Conservation (phyloP, 2,329 filamentous ascomycete genomes). For the Magnaporthiopsis incrustans region DNA sequence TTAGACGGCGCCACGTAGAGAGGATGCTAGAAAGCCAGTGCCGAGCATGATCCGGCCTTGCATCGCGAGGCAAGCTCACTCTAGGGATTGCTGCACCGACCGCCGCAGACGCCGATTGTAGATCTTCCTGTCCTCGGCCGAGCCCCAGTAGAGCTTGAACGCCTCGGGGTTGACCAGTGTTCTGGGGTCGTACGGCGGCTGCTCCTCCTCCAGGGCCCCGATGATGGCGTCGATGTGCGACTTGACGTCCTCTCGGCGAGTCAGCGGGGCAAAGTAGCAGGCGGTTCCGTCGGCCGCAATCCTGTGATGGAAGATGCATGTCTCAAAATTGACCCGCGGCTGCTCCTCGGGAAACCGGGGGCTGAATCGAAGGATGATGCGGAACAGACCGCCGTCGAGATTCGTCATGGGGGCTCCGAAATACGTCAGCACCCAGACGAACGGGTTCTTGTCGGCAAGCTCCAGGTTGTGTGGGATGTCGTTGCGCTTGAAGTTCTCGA, state of each 20-base stretch:
- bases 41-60: background rate
- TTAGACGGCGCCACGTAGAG: background rate
- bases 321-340: constrained; percentile 74
- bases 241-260: constrained; percentile 64
- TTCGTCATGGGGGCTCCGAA: constrained; percentile 91
- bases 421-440: constrained; percentile 81
- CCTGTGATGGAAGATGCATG: constrained; percentile 78
- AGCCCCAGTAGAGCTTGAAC: constrained; percentile 79
- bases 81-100: constrained; percentile 63
- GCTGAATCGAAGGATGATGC: constrained; percentile 71
- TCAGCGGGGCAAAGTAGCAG: constrained; percentile 64
- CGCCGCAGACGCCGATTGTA: constrained; percentile 78
- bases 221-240: constrained; percentile 82
- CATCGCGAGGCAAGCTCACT: constrained; percentile 34
- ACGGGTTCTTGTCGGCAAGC: constrained; percentile 75
- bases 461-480: constrained; percentile 68
- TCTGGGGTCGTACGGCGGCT: constrained; percentile 81
- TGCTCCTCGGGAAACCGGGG: constrained; percentile 82
- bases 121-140: constrained; percentile 66
- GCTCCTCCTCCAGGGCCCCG: constrained; percentile 75
- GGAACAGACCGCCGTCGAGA: constrained; percentile 84
- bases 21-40: background rate
- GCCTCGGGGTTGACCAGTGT: constrained; percentile 83
- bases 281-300: constrained; percentile 73
- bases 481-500: constrained; percentile 63